A percentile compares a stretch with the other conserved stretches of the same genome.
These are phyloP conservation scores for Helicostylum pulchrum DNA, from an alignment of 192 early-diverging fungal genomes.

Conservation along the genomic window DNA sequence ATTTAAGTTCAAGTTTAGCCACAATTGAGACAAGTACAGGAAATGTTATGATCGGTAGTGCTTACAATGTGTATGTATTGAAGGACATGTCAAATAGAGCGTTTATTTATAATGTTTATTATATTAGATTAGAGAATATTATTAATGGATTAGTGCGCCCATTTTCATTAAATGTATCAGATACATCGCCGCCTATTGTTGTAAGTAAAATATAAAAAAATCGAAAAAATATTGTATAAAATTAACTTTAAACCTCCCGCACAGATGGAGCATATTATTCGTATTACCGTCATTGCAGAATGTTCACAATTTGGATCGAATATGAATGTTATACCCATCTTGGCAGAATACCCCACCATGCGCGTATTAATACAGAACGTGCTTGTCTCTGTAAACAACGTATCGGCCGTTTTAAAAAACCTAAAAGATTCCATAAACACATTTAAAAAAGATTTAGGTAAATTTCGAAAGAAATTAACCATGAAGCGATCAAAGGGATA, in stretches of 20 bases:
- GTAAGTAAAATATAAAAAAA: not conserved
- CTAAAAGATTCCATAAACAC: conserved; percentile 36
- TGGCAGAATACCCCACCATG: conserved; percentile 59
- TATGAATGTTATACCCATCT: conserved; percentile 49
- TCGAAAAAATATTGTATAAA: no score
- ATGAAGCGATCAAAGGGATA: conserved; percentile 44
- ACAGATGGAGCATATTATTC: conserved; percentile 34
- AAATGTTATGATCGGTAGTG: conserved; percentile 47
- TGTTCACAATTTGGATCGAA: conserved; percentile 62
- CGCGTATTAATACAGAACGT: conserved; percentile 51
- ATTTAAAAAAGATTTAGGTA: conserved; percentile 43
- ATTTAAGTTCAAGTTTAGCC: conserved; percentile 65
- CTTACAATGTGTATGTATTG: conserved; percentile 44
- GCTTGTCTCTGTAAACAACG: conserved; percentile 36
- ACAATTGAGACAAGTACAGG: conserved; percentile 45
- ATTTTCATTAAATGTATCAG: conserved; percentile 21
- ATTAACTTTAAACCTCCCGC: no score
- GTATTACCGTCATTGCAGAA: conserved; percentile 56
- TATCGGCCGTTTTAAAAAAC: conserved; percentile 34
- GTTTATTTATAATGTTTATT: not conserved
- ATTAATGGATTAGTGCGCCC: conserved; percentile 34
- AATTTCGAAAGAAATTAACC: conserved; percentile 42
- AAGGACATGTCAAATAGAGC: not conserved
- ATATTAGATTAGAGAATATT: conserved; percentile 23
- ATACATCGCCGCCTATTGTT: not conserved